Evolutionary conservation across 805 yeast genomes (phyloP).

Genomic region (Pichia californica): DNA sequence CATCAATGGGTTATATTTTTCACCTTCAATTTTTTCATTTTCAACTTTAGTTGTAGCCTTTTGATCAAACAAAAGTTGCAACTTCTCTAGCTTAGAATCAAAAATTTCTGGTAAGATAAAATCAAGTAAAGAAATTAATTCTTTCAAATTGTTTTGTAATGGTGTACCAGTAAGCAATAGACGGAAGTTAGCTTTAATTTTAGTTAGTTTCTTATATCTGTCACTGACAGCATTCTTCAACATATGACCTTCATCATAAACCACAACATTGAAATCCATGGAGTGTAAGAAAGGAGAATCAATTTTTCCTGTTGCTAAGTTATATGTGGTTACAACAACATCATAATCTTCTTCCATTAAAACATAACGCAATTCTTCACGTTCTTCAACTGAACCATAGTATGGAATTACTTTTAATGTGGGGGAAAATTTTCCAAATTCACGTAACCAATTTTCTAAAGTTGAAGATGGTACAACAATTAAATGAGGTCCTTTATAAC

Average conservation of each 20-base stretch:
- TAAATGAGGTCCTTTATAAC: slow-evolving; percentile 71
- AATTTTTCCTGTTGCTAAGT: slow-evolving; percentile 73
- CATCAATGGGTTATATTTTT: slow-evolving; percentile 66
- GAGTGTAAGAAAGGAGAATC: slow-evolving; percentile 75
- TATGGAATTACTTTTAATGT: slow-evolving; percentile 78
- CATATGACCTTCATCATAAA: slow-evolving; percentile 98
- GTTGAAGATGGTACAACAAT: slow-evolving; percentile 97
- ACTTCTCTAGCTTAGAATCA: slow-evolving; percentile 72
- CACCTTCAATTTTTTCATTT: slow-evolving; percentile 34
- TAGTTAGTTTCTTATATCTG: slow-evolving; percentile 82
- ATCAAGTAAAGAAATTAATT: slow-evolving; percentile 81
- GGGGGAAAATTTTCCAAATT: slow-evolving; percentile 86
- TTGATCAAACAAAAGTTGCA: slow-evolving; percentile 80
- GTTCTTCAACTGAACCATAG: slow-evolving; percentile 80
- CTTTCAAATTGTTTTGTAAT: slow-evolving; percentile 85
- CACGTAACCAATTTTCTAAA: slow-evolving; percentile 95
- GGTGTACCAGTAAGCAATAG: slow-evolving; percentile 94
- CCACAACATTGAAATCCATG: slow-evolving; percentile 76
- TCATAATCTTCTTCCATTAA: slow-evolving; percentile 60
- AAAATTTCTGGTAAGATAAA: slow-evolving; percentile 85
- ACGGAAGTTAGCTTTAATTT: slow-evolving; percentile 75
- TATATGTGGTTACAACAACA: slow-evolving; percentile 91
- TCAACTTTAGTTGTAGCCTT: slow-evolving; percentile 59
- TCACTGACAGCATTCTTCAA: slow-evolving; percentile 85
- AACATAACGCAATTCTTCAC: slow-evolving; percentile 76